Conservation (phyloP, 208 protist genomes). For the Wallacemonas sp. region DNA sequence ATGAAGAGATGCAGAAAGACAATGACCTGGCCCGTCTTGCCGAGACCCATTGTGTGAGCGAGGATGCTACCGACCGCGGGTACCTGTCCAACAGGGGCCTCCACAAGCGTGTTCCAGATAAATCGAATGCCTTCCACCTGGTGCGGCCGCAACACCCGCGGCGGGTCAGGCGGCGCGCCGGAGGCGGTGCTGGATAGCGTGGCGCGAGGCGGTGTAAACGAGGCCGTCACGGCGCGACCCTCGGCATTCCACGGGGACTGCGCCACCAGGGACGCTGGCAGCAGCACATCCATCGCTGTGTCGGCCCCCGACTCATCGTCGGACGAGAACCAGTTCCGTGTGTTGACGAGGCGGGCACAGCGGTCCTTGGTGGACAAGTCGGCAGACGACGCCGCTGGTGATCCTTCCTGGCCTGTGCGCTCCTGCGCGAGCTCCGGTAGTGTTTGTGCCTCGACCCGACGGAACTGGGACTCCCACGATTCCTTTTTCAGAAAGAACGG, state of each 20-base stretch:
- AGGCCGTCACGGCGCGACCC: not conserved
- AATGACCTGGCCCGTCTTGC: slow-evolving; percentile 85
- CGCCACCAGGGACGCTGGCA: slow-evolving; percentile 55
- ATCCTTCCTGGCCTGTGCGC: not conserved
- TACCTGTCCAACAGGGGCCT: slow-evolving; percentile 70
- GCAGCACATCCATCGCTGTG: slow-evolving; percentile 42
- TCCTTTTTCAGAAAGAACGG: slow-evolving; percentile 59
- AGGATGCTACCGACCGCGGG: slow-evolving; percentile 81
- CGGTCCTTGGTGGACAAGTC: slow-evolving; percentile 26
- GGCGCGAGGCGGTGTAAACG: not conserved
- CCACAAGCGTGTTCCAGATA: slow-evolving; percentile 71
- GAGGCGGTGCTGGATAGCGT: not conserved
- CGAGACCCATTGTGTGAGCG: slow-evolving; percentile 88
- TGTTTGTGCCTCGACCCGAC: not conserved
- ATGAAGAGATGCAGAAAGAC: slow-evolving; percentile 81
- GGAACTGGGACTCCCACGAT: slow-evolving; percentile 25
- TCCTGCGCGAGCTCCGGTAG: not conserved
- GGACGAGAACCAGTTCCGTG: slow-evolving; percentile 27
- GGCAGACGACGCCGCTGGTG: not conserved
- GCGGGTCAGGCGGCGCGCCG: not conserved
- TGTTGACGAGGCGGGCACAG: slow-evolving; percentile 50
- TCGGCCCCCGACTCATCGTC: slow-evolving; percentile 12
- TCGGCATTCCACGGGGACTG: slow-evolving; percentile 2
- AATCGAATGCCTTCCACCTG: slow-evolving; percentile 86
- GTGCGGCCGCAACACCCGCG: slow-evolving; percentile 47